Conservation (phyloP, 2,329 filamentous ascomycete genomes). For the Diaporthe capsici region DNA sequence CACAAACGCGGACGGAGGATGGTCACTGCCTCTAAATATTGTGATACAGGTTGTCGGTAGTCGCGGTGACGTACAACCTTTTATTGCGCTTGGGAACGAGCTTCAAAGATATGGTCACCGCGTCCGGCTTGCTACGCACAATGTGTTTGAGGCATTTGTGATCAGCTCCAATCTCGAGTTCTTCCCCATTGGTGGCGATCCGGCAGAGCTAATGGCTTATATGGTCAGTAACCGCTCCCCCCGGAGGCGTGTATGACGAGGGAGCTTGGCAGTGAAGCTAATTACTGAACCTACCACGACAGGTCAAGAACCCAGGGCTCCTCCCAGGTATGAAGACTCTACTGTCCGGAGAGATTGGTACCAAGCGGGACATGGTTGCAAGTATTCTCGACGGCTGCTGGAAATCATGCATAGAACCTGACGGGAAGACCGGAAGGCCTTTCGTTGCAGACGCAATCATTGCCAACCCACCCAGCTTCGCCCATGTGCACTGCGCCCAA, state of each 20-base stretch:
- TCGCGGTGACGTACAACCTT: not conserved
- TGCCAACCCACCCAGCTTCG: conserved; percentile 53
- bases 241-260: not conserved
- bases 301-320: conserved; percentile 31
- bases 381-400: conserved; percentile 56
- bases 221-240: not conserved
- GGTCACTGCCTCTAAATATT: not conserved
- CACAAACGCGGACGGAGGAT: not conserved
- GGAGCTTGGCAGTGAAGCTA: not conserved
- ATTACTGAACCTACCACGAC: not conserved
- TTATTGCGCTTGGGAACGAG: conserved; percentile 15
- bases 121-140: not conserved
- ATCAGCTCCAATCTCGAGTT: not conserved
- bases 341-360: not conserved
- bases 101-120: not conserved
- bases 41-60: conserved; percentile 21
- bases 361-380: not conserved
- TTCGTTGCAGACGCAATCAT: conserved; percentile 70
- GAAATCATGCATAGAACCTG: conserved; percentile 55
- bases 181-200: conserved; percentile 2
- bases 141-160: conserved; percentile 5
- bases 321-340: conserved; percentile 1
- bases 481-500: conserved; percentile 24
- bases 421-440: conserved; percentile 50
- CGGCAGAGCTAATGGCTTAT: conserved; percentile 7